A percentile compares a stretch with the other conserved stretches of the same genome.
phyloP scores from a whole-genome alignment of 345 rosid genomes.

The Lepidium africanum region DNA sequence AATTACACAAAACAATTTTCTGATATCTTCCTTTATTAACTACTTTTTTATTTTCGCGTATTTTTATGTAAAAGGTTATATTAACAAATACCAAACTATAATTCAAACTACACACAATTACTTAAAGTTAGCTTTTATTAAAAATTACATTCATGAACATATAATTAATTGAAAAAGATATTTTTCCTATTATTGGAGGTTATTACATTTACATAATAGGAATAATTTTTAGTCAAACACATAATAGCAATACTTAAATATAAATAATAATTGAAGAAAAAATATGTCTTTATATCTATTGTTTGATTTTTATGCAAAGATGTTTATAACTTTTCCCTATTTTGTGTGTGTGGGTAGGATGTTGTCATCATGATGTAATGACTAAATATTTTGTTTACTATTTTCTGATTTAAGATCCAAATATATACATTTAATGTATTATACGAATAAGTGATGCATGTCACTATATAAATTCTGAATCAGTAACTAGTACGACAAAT shows the following conservation, averaged over 20 bases:
- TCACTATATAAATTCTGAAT: not conserved
- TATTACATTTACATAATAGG: not conserved
- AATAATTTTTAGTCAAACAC: not conserved
- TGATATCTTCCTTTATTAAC: no score
- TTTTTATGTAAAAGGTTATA: no score
- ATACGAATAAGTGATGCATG: not conserved
- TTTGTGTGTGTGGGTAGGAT: conserved; percentile 8
- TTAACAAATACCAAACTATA: no score
- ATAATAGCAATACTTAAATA: not conserved
- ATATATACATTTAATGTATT: not conserved
- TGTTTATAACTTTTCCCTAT: conserved; percentile 4
- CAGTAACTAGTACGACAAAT: not conserved
- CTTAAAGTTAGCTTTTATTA: no score
- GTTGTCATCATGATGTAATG: conserved; percentile 21
- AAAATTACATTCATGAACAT: no score
- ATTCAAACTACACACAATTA: no score
- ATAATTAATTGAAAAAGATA: no score
- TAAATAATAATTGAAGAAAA: no score
- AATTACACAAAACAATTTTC: no score
- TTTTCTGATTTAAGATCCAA: not conserved
- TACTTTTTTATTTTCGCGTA: no score
- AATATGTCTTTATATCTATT: not conserved
- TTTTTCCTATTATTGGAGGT: not conserved
- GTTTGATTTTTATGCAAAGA: not conserved
- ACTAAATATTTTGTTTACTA: not conserved